Base-by-base conservation (phyloP, 768 basidiomycete genomes). In the Mycena maculata region DNA sequence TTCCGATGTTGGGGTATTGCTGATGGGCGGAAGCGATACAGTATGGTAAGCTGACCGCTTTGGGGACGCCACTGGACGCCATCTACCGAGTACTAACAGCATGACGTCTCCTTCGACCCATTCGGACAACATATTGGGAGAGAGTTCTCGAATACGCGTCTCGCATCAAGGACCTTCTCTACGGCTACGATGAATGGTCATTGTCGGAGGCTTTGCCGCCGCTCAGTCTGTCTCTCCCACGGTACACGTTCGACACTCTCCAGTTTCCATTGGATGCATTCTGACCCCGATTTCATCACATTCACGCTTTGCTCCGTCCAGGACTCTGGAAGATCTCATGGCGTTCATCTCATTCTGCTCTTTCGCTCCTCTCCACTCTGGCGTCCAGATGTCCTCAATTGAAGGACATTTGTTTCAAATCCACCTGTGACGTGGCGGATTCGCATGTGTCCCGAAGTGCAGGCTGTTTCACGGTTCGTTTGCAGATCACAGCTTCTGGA, bases 121-220 rank as follows among this genome's bases (percentile, higher is more conserved):
- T 60, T 41, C 4, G n/a, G 30, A 36, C 16, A 15, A n/a, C 18
- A 20, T 47, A 60, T 20, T 60, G 59, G 59, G 48, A 60, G 3
- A 49, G 59, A 60, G 59, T 60, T 10, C 48, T 49, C 48, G 22
- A 49, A 28, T 60, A 60, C n/a, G 59, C 59, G 15, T 18, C 47
- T 38, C 59, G 59, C 38, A 20, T 60, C 18, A 16, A 36, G 5
- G 23, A 50, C 30, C 59, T 60, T 38, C 50, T 49, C 48, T 49
- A 36, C 38, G 22, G 27, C 8, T 41, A 33, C 10, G 3, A 18
- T 9, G 33, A 60, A 20, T 49, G 47, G 20, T 23, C 27, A 16
- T 60, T 60, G 38, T 49, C 59, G 36, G 22, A 60, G 27, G 27
- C 50, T 30, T 50, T 60, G 16, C 59, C 59, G 25, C 18, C 27